These are phyloP conservation scores for Blumeria hordei DNA, from an alignment of 2,329 filamentous ascomycete species.

Conservation along the genomic window DNA sequence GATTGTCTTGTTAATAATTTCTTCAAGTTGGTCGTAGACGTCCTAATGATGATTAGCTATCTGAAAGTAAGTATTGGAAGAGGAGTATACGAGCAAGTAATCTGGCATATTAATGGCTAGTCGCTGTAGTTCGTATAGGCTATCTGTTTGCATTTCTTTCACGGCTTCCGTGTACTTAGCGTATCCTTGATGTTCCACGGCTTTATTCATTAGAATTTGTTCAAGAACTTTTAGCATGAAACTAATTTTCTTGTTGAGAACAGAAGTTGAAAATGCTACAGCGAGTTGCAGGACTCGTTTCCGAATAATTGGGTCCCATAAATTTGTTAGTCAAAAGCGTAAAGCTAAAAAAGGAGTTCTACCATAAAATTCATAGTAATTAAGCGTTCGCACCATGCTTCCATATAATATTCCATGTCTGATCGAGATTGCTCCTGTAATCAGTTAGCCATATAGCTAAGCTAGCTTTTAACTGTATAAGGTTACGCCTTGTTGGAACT, in stretches of 20 bases:
- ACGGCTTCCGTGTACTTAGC: conserved; percentile 65
- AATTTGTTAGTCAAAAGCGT: not conserved
- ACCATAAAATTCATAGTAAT: conserved; percentile 43
- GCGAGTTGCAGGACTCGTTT: conserved; percentile 62
- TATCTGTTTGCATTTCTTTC: conserved; percentile 65
- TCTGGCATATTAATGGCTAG: conserved; percentile 80
- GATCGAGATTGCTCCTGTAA: conserved; percentile 24
- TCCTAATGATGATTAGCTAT: conserved; percentile 19
- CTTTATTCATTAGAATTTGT: conserved; percentile 66
- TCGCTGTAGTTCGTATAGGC: conserved; percentile 69
- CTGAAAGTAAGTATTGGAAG: not conserved
- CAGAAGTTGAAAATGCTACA: conserved; percentile 64
- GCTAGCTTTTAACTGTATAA: not conserved
- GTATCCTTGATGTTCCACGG: conserved; percentile 46
- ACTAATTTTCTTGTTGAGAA: conserved; percentile 47
- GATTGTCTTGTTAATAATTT: conserved; percentile 59
- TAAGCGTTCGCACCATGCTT: conserved; percentile 50
- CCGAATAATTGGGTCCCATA: conserved; percentile 49
- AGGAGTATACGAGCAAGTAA: conserved; percentile 37
- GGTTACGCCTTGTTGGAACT: conserved; percentile 21
- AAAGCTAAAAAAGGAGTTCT: conserved; percentile 6
- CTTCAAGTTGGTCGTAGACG: conserved; percentile 71
- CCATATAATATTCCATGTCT: conserved; percentile 36
- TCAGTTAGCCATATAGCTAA: conserved; percentile 4
- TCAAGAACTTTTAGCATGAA: conserved; percentile 82